Evolutionary conservation across 129 eudicot genomes (phyloP), one percentile per base, ranked within the genome.

Genomic region (Centaurea solstitialis): DNA sequence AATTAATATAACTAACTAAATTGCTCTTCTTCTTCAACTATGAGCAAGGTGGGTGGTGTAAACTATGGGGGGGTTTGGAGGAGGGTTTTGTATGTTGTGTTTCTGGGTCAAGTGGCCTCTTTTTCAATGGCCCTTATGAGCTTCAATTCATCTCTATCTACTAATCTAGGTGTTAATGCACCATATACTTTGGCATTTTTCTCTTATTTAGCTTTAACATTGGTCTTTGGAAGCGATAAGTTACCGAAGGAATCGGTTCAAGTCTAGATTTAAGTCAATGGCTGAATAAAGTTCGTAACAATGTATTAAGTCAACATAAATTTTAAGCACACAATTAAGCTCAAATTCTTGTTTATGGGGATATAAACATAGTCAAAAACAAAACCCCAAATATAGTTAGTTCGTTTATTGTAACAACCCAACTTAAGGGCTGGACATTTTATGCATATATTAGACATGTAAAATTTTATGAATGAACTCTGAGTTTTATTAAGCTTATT

Each of bases 211-310:
- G 35, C 79, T 26, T 50, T 88, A 12, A 77, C 85, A 23, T 35
- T 77, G 68, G 89, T 88, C 24, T 88, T 85, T 79, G 91, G 91
- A 73, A 57, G 83, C n/a, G n/a, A n/a, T n/a, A n/a, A n/a, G 65
- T 3, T 57, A 57, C 76, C 62, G 12, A 22, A n/a, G 65, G 65
- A 57, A 57, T 57, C 65, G 9, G 9, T 57, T 73, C 10, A 66
- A 40, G 68, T 66, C 73, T 72, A 75, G 76, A 78, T 70, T 72
- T 39, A 81, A 73, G 76, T 23, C 76, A 9, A 57, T 8, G 23
- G 65, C 23, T 57, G 65, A 20, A 57, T 7, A 22, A n/a, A 57
- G n/a, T 57, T 57, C 9, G 65, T 17, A 17, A 57, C 23, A 57
- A n/a, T 17, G 65, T 57, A 40, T 41, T 24, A 39, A 2, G n/a